phyloP scores from a whole-genome alignment of 2,329 filamentous ascomycete species.

The Fusarium cyanostomum region DNA sequence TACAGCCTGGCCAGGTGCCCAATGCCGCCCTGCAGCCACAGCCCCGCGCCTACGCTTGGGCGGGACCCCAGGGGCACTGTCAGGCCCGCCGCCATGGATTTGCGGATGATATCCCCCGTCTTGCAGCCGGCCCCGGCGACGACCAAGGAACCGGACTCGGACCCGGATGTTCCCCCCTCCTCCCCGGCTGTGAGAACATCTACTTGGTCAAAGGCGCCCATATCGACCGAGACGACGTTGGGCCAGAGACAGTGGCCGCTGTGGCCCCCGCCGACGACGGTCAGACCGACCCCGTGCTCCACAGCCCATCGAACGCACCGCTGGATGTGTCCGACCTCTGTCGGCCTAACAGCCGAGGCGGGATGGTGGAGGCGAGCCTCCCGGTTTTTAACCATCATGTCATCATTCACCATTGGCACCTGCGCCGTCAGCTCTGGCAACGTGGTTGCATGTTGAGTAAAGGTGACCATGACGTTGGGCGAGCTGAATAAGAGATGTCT shows the following conservation, averaged over 20 bases:
- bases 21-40: conserved; percentile 73
- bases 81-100: conserved; percentile 57
- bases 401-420: conserved; percentile 49
- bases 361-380: conserved; percentile 58
- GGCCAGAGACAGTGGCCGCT: conserved; percentile 66
- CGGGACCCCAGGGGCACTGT: conserved; percentile 68
- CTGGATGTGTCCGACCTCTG: conserved; percentile 59
- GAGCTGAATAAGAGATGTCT: conserved; percentile 57
- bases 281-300: conserved; percentile 55
- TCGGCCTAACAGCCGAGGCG: conserved; percentile 58
- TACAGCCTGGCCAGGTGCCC: conserved; percentile 65
- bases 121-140: conserved; percentile 66
- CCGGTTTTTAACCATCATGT: conserved; percentile 58
- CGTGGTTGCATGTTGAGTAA: conserved; percentile 56
- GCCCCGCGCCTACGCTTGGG: conserved; percentile 69
- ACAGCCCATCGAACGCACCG: conserved; percentile 66
- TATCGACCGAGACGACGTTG: conserved; percentile 65
- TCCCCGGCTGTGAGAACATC: conserved; percentile 50
- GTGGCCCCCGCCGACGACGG: conserved; percentile 67
- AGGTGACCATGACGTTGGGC: conserved; percentile 61
- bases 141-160: conserved; percentile 48
- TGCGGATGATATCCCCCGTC: conserved; percentile 61
- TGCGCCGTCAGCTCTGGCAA: conserved; percentile 54
- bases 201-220: conserved; percentile 64
- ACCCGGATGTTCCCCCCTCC: conserved; percentile 25